These are phyloP conservation scores for Melampsora allii-populina DNA, from an alignment of 1,284 basidiomycete species.

Conservation along the genomic window DNA sequence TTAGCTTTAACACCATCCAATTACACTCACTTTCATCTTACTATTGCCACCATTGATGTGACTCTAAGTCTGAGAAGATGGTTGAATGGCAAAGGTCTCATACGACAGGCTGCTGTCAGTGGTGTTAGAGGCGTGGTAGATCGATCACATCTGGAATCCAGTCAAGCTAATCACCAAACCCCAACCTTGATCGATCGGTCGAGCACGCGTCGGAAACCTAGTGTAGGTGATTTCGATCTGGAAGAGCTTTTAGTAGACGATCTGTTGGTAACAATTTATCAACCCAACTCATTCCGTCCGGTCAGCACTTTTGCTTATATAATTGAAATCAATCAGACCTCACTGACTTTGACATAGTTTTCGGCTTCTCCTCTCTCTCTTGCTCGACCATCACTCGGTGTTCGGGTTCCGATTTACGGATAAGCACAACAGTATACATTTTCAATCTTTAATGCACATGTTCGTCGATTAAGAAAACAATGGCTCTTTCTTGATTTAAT, in stretches of 20 bases:
- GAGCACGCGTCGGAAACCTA: conserved; percentile 68
- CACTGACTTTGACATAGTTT: too few species aligned
- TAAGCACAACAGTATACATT: conserved; percentile 63
- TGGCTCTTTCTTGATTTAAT: conserved; percentile 73
- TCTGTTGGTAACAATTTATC: conserved; percentile 88
- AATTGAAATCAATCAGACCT: too few species aligned
- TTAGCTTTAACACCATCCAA: conserved; percentile 54
- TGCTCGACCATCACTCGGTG: not conserved
- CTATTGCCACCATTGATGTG: conserved; percentile 91
- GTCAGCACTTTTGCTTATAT: conserved; percentile 46
- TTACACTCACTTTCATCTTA: conserved; percentile 84
- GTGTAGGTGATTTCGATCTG: conserved; percentile 85
- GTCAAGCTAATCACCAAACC: not conserved
- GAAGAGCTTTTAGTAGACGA: conserved; percentile 87
- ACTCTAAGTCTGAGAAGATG: conserved; percentile 88
- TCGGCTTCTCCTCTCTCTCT: too few species aligned
- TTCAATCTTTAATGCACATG: conserved; percentile 91
- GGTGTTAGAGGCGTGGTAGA: conserved; percentile 92
- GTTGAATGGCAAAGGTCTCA: conserved; percentile 91
- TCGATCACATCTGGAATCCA: conserved; percentile 53
- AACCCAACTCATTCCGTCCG: conserved; percentile 86
- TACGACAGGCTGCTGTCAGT: conserved; percentile 84
- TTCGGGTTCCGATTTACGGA: not conserved
- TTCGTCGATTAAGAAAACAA: conserved; percentile 78
- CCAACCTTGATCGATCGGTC: conserved; percentile 66